Base-by-base conservation (phyloP, 306 rosid genomes). In the Cicer bijugum region DNA sequence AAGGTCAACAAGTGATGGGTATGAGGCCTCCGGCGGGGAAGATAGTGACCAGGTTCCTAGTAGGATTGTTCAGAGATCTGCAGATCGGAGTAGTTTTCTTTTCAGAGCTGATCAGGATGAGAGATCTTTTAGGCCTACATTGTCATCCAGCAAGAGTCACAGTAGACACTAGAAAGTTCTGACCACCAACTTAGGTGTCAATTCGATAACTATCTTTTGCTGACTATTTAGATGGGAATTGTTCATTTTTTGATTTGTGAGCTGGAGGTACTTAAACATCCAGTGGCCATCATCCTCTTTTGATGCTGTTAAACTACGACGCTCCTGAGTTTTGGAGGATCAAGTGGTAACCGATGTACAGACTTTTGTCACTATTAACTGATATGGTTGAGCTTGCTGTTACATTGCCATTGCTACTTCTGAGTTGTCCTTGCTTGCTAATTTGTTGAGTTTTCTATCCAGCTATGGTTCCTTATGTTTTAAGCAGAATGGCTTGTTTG, bases 1-100 rank as follows among this genome's bases (percentile, higher is more conserved):
- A 63, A 88, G 96, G 82, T 93, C 98, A 19, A 88, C 96, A 5
- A 93, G 98, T 80, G 98, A 93, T 81, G 98, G 98, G 8, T 93
- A 93, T 47, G 98, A 93, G n/a, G 97, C 98, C 3, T 93, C 98
- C 7, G 98, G 98, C 1, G 98, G 98, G 70, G 97, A 93, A 80
- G 98, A 93, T 12, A 93, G 98, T 45, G 98, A 93, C 71, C 87
- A 82, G 37, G 83, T 91, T 80, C 90, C 98, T n/a, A 74, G 89
- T n/a, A 82, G 93, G 81, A 85, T 86, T 51, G 72, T 77, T 48
- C 89, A 85, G 44, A 88, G 97, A 71, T 79, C 96, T 1, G 77
- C 89, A 8, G 84, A 85, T 75, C 88, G 96, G 98, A 89, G 75
- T 78, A 89, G 79, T 81, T 66, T 84, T 71, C 89, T 89, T 53